Evolutionary conservation across 306 rosid species (phyloP).

Genomic region (Lupinus albus): DNA sequence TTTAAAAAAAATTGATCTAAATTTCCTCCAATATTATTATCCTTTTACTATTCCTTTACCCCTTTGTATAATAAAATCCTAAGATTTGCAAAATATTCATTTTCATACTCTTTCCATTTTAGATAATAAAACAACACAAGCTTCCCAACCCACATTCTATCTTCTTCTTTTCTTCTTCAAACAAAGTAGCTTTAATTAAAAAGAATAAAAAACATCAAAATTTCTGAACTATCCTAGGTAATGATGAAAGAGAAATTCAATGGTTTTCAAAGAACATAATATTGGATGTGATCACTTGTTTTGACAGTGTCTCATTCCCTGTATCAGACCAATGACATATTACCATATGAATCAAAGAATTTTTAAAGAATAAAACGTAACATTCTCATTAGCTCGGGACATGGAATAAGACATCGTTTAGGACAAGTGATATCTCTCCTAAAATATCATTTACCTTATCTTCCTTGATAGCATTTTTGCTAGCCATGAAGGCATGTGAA

Average conservation of each 20-base stretch:
- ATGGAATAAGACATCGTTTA: no score
- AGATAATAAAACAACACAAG: neutral
- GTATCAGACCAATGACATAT: no score
- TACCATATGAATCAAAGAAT: no score
- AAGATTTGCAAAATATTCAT: neutral
- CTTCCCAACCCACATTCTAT: neutral
- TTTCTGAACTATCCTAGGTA: neutral
- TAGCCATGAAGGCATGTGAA: conserved; percentile 37
- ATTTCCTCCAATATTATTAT: neutral
- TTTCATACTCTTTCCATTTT: no score
- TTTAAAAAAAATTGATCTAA: neutral
- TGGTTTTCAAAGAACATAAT: neutral
- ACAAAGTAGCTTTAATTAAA: no score
- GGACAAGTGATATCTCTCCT: no score
- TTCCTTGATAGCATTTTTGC: conserved; percentile 23
- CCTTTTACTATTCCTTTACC: neutral
- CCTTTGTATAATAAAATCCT: neutral
- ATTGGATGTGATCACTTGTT: no score
- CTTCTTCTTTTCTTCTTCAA: neutral
- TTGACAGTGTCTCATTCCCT: no score
- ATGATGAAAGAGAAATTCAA: neutral
- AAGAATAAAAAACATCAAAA: no score
- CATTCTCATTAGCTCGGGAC: no score
- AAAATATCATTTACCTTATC: conserved; percentile 42
- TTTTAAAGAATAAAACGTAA: no score